Evolutionary conservation across 208 protist genomes (phyloP).

Genomic region (Spongospora subterranea): DNA sequence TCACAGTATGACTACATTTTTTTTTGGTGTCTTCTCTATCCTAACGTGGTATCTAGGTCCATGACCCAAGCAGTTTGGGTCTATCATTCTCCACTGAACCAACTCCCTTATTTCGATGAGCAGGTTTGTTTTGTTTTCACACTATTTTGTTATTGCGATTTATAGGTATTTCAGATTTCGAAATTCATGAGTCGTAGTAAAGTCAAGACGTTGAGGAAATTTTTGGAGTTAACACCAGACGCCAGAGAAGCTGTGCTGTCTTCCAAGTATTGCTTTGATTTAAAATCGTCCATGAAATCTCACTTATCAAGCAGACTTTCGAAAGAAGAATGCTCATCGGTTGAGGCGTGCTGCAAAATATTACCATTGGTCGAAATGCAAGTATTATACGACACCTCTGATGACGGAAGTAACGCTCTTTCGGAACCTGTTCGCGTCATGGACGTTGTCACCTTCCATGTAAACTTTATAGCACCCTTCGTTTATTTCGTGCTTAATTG

Average conservation of each 20-base stretch:
- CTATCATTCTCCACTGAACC: conserved; percentile 48
- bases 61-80: conserved; percentile 62
- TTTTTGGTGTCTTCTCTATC: background rate
- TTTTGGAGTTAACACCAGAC: background rate
- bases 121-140: background rate
- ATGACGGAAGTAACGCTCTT: background rate
- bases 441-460: conserved; percentile 45
- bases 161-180: background rate
- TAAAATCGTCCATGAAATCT: background rate
- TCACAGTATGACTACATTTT: conserved; percentile 54
- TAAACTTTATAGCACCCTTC: background rate
- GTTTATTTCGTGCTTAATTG: background rate
- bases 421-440: background rate
- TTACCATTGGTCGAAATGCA: conserved; percentile 22
- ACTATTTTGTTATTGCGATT: background rate
- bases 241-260: background rate
- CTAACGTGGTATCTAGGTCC: background rate
- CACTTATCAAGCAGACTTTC: conserved; percentile 2
- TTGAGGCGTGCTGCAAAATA: conserved; percentile 12
- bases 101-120: conserved; percentile 60
- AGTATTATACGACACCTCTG: background rate
- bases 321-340: background rate
- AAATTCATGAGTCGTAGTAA: background rate
- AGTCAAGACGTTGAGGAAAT: conserved; percentile 27
- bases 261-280: background rate